phyloP scores from a whole-genome alignment of 2,329 filamentous ascomycete genomes.

The Ceratocystis eucalypticola region DNA sequence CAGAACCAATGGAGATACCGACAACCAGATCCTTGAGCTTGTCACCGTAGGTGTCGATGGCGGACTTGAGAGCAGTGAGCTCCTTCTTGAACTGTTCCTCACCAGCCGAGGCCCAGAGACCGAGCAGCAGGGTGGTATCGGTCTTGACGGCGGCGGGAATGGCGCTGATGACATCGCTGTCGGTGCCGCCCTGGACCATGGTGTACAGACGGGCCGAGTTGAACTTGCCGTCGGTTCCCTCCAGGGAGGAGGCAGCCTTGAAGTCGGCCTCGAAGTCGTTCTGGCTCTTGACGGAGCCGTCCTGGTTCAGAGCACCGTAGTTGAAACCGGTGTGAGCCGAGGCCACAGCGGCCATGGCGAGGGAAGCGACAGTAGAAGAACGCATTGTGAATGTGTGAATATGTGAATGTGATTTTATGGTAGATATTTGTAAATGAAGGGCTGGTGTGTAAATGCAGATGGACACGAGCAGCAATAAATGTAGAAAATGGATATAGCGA shows the following conservation, averaged over 20 bases:
- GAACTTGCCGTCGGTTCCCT: slow-evolving; percentile 48
- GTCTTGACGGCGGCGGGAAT: slow-evolving; percentile 74
- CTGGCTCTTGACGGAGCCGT: slow-evolving; percentile 45
- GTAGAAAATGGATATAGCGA: slow-evolving; percentile 11
- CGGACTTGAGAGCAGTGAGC: slow-evolving; percentile 54
- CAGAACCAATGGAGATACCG: slow-evolving; percentile 74
- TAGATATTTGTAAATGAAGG: slow-evolving; percentile 13
- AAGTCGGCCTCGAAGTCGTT: slow-evolving; percentile 59
- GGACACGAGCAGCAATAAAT: neutral
- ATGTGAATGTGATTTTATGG: neutral
- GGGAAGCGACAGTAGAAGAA: slow-evolving; percentile 14
- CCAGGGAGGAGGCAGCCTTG: slow-evolving; percentile 48
- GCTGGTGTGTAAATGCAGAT: neutral
- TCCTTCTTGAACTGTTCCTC: slow-evolving; percentile 54
- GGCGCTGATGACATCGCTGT: slow-evolving; percentile 52
- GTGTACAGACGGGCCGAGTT: slow-evolving; percentile 62
- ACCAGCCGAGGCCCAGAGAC: slow-evolving; percentile 68
- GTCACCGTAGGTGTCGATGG: slow-evolving; percentile 54
- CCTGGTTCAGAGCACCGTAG: slow-evolving; percentile 51
- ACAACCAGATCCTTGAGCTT: slow-evolving; percentile 53
- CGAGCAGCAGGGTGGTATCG: slow-evolving; percentile 64
- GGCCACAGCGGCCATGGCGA: slow-evolving; percentile 16
- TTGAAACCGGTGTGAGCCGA: slow-evolving; percentile 54
- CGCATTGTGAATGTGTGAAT: slow-evolving; percentile 18
- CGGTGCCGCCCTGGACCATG: slow-evolving; percentile 44